phyloP scores from a whole-genome alignment of 2,329 filamentous ascomycete species.

The Botrytis porri region DNA sequence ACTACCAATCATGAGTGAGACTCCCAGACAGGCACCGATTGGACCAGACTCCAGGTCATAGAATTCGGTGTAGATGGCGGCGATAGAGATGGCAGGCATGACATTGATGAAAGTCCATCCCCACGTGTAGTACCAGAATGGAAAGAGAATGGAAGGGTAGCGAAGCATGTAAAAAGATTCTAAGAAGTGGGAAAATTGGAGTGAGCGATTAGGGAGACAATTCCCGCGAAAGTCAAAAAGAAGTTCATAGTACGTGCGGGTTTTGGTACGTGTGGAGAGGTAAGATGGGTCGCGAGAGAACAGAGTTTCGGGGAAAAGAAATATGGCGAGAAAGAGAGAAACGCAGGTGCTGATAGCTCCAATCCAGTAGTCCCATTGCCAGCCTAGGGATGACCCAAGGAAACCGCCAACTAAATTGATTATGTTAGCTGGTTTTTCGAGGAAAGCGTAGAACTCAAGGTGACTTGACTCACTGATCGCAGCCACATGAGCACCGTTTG shows the following conservation, averaged over 20 bases:
- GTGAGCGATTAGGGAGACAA: conserved; percentile 31
- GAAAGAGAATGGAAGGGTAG: conserved; percentile 33
- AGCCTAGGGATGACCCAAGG: conserved; percentile 32
- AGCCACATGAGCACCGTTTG: conserved; percentile 36
- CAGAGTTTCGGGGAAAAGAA: conserved; percentile 37
- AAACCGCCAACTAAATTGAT: conserved; percentile 32
- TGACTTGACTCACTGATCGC: conserved; percentile 29
- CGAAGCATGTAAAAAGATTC: conserved; percentile 34
- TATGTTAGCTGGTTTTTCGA: background rate
- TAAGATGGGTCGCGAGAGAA: conserved; percentile 34
- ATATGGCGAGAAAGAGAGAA: conserved; percentile 32
- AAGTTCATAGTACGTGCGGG: conserved; percentile 32
- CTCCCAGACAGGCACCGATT: conserved; percentile 34
- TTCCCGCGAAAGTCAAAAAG: conserved; percentile 32
- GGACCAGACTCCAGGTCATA: conserved; percentile 31
- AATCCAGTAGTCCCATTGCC: conserved; percentile 37
- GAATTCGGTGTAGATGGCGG: conserved; percentile 32
- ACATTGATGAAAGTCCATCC: conserved; percentile 36
- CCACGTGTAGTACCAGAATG: conserved; percentile 36
- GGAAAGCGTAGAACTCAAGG: background rate
- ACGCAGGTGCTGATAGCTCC: conserved; percentile 31
- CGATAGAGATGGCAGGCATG: conserved; percentile 33
- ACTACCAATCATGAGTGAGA: conserved; percentile 31
- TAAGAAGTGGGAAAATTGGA: conserved; percentile 32
- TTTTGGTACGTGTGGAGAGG: conserved; percentile 27